Evolutionary conservation across 345 rosid species (phyloP).

Genomic region (Lumnitzera littorea): DNA sequence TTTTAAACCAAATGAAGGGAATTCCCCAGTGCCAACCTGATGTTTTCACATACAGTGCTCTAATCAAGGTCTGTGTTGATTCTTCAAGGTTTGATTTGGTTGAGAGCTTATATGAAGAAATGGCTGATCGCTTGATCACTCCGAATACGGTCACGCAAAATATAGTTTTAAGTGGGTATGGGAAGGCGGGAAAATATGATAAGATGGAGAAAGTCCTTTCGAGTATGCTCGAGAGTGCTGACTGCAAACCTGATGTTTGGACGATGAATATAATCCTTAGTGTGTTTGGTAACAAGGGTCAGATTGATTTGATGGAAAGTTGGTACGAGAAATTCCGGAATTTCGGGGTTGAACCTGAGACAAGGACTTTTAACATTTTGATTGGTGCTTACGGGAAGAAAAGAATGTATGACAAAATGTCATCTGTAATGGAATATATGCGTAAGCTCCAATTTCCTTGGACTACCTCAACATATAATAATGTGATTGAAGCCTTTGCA

Average conservation of each 20-base stretch:
- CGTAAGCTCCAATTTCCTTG: slow-evolving; percentile 81
- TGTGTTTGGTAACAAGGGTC: slow-evolving; percentile 79
- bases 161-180: slow-evolving; percentile 81
- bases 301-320: slow-evolving; percentile 76
- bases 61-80: slow-evolving; percentile 69
- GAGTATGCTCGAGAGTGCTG: slow-evolving; percentile 56
- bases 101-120: slow-evolving; percentile 48
- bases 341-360: slow-evolving; percentile 82
- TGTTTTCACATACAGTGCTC: slow-evolving; percentile 67
- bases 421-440: slow-evolving; percentile 93
- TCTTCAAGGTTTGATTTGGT: slow-evolving; percentile 53
- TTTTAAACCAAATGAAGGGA: slow-evolving; percentile 53
- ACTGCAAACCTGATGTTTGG: slow-evolving; percentile 87
- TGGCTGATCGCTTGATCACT: slow-evolving; percentile 59
- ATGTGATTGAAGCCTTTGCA: slow-evolving; percentile 84
- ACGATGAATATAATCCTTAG: slow-evolving; percentile 78
- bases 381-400: slow-evolving; percentile 90
- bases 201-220: slow-evolving; percentile 80
- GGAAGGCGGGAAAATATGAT: slow-evolving; percentile 62
- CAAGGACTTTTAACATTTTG: slow-evolving; percentile 73
- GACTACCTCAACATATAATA: slow-evolving; percentile 88
- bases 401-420: slow-evolving; percentile 86
- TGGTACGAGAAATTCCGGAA: slow-evolving; percentile 87
- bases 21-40: slow-evolving; percentile 78
- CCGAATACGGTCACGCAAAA: slow-evolving; percentile 87